Conservation (phyloP, 1,284 basidiomycete species). For the Fomitopsis palustris region DNA sequence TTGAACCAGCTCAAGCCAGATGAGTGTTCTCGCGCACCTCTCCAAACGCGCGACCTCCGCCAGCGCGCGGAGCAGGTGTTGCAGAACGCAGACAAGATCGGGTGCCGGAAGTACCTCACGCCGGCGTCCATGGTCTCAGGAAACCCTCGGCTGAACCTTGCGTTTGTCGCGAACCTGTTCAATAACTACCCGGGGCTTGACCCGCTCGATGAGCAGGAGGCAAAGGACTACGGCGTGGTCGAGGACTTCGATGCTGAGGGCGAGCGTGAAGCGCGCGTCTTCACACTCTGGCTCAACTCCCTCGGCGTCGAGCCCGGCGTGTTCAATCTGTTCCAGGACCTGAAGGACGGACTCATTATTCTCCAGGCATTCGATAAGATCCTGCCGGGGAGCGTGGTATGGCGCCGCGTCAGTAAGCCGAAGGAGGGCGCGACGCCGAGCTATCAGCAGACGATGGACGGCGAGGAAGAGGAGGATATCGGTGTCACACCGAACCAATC, state of each 20-base stretch:
- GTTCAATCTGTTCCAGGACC: conserved; percentile 94
- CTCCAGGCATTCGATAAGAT: conserved; percentile 98
- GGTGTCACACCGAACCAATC: conserved; percentile 78
- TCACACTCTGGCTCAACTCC: conserved; percentile 97
- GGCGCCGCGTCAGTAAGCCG: conserved; percentile 93
- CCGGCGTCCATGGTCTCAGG: conserved; percentile 88
- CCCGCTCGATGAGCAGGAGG: conserved; percentile 89
- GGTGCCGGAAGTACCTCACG: conserved; percentile 95
- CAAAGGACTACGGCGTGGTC: conserved; percentile 78
- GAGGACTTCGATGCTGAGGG: conserved; percentile 99
- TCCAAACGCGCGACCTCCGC: conserved; percentile 82
- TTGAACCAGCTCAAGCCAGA: conserved; percentile 95
- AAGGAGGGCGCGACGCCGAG: conserved; percentile 53
- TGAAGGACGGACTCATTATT: conserved; percentile 89
- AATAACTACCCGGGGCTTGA: conserved; percentile 95
- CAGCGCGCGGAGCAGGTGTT: conserved; percentile 86
- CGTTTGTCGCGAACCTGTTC: conserved; percentile 98
- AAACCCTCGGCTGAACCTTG: conserved; percentile 97
- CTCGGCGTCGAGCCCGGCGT: conserved; percentile 95
- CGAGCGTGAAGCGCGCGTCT: conserved; percentile 95
- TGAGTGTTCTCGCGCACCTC: conserved; percentile 87
- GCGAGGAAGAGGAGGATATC: conserved; percentile 71
- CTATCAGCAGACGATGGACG: conserved; percentile 37
- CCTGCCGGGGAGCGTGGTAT: conserved; percentile 86
- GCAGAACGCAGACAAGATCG: conserved; percentile 91